Evolutionary conservation across 148 eudicot genomes (phyloP).

Genomic region (Gaultheria prostrata): DNA sequence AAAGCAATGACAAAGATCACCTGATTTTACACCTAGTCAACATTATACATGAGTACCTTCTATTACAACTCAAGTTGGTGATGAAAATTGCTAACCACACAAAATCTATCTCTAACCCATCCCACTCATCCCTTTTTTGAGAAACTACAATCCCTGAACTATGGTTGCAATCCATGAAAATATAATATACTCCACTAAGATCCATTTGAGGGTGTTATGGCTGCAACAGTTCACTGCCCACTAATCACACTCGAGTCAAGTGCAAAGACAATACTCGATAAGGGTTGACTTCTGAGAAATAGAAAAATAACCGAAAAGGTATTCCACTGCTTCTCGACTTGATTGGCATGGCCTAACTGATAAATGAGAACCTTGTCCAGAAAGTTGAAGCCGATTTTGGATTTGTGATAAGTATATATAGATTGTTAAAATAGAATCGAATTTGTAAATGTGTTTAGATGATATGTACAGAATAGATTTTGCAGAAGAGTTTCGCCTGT

Average conservation of each 20-base stretch:
- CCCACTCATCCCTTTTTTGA: not conserved
- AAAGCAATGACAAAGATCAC: not conserved
- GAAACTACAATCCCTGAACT: not conserved
- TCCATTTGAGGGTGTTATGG: not conserved
- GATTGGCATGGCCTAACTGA: conserved; percentile 1
- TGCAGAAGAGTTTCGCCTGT: too few relatives aligned
- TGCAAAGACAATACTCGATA: not conserved
- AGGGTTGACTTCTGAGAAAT: conserved; percentile 5
- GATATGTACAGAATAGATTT: too few relatives aligned
- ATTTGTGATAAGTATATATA: too few relatives aligned
- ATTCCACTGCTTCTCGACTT: conserved; percentile 1
- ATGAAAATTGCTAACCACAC: not conserved
- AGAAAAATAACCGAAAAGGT: not conserved
- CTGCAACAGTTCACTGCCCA: not conserved
- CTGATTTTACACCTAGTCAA: not conserved
- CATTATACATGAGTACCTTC: not conserved
- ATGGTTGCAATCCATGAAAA: not conserved
- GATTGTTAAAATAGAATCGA: too few relatives aligned
- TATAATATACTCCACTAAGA: conserved; percentile 5
- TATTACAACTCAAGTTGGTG: not conserved
- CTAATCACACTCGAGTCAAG: conserved; percentile 1
- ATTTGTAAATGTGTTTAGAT: too few relatives aligned
- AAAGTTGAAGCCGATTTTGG: not conserved
- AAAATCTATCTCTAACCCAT: not conserved
- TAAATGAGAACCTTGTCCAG: not conserved